Conservation (phyloP, 2,329 filamentous ascomycete species). For the Fusarium sp. region DNA sequence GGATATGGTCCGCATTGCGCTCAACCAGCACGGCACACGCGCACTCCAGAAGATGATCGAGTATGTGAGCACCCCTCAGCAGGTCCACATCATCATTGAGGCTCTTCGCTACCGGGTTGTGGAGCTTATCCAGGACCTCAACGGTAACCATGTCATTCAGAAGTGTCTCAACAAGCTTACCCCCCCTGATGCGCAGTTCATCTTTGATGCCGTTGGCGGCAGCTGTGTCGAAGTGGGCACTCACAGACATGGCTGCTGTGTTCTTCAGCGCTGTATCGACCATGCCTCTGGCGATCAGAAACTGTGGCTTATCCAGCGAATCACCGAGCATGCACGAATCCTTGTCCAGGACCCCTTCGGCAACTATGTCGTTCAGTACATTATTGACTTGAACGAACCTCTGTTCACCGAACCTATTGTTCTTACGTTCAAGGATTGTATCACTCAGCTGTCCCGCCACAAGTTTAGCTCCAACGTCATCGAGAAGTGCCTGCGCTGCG, state of each 20-base stretch:
- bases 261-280: constrained; percentile 97
- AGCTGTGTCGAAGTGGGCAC: constrained; percentile 93
- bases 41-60: constrained; percentile 99
- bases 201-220: constrained; percentile 90
- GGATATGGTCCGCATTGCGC: constrained; percentile 89
- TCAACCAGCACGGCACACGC: constrained; percentile 97
- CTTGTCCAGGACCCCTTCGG: constrained; percentile 97
- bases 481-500: constrained; percentile 92
- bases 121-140: constrained; percentile 94
- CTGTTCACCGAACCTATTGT: constrained; percentile 91
- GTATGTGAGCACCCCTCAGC: constrained; percentile 85
- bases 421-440: constrained; percentile 77
- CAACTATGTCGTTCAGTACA: constrained; percentile 99
- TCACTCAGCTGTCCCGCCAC: constrained; percentile 82
- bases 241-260: constrained; percentile 96
- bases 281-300: constrained; percentile 93
- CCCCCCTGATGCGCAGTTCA: constrained; percentile 88
- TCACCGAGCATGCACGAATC: constrained; percentile 86
- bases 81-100: constrained; percentile 87
- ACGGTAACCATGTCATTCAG: constrained; percentile 98
- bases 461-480: constrained; percentile 99
- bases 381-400: constrained; percentile 90
- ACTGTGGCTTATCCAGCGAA: constrained; percentile 82
- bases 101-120: constrained; percentile 87
- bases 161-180: constrained; percentile 97